Conservation (phyloP, 768 basidiomycete genomes). For the Glaciozyma martinii region DNA sequence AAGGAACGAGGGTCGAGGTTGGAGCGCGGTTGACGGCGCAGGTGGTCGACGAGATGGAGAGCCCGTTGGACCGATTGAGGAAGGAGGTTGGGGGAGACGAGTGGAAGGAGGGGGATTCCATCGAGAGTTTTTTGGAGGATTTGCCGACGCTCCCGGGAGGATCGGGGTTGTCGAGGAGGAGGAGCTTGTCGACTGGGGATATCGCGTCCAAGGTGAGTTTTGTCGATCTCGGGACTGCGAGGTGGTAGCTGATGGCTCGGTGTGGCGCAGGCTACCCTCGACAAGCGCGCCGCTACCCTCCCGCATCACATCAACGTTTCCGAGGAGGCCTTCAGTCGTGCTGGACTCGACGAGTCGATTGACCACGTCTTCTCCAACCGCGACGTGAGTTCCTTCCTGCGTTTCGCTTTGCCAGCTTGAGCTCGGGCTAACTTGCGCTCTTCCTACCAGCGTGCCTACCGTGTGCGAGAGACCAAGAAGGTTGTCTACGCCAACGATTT, state of each 20-base stretch:
- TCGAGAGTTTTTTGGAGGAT: conserved; percentile 45
- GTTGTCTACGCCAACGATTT: conserved; percentile 70
- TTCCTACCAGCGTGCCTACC: conserved; percentile 67
- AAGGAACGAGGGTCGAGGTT: conserved; percentile 7
- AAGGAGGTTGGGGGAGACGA: conserved; percentile 9
- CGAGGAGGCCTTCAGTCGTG: too few relatives aligned
- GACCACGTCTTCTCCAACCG: conserved; percentile 41
- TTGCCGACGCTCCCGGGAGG: too few relatives aligned
- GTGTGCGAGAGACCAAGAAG: conserved; percentile 62
- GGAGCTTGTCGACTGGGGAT: conserved; percentile 73
- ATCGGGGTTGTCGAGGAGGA: conserved; percentile 41
- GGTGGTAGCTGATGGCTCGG: neutral
- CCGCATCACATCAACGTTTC: too few relatives aligned
- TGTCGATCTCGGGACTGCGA: neutral
- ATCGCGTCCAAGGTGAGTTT: conserved; percentile 42
- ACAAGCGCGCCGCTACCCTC: too few relatives aligned
- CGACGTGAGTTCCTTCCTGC: conserved; percentile 38
- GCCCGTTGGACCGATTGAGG: conserved; percentile 13
- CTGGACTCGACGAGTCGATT: conserved; percentile 25
- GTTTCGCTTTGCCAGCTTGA: too few relatives aligned
- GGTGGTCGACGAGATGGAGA: conserved; percentile 24
- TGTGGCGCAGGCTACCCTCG: neutral
- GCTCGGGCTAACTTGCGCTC: too few relatives aligned
- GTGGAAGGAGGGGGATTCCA: neutral
- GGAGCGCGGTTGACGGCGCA: conserved; percentile 18